A percentile compares a stretch with the other conserved stretches of the same genome.
phyloP scores from a whole-genome alignment of 495 filamentous ascomycete species.

The Podospora fimiseda region DNA sequence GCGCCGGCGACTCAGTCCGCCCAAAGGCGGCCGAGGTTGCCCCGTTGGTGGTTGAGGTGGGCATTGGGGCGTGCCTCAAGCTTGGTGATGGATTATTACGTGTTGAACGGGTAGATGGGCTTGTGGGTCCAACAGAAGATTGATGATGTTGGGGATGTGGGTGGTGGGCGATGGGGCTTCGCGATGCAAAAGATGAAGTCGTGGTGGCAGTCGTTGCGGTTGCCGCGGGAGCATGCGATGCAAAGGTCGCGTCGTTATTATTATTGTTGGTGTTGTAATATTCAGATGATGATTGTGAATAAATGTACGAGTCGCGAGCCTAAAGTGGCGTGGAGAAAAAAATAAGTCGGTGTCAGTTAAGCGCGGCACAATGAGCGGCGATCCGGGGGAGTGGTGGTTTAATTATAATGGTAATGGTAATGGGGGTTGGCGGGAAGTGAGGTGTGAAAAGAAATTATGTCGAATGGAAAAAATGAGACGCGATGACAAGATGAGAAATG shows the following conservation, averaged over 20 bases:
- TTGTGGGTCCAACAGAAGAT: slow-evolving; percentile 47
- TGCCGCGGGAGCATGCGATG: no score
- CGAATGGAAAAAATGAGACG: neutral
- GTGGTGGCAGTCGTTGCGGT: no score
- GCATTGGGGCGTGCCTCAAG: slow-evolving; percentile 37
- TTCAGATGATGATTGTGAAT: slow-evolving; percentile 36
- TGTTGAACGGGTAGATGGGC: slow-evolving; percentile 41
- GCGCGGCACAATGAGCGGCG: slow-evolving; percentile 3
- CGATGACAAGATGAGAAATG: neutral
- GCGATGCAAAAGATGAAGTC: slow-evolving; percentile 47
- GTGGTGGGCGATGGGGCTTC: slow-evolving; percentile 48
- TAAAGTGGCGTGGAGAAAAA: slow-evolving; percentile 28
- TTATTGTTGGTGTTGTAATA: slow-evolving; percentile 45
- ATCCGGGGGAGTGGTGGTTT: slow-evolving; percentile 1
- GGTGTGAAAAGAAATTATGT: neutral
- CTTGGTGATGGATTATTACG: slow-evolving; percentile 48
- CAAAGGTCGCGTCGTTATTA: slow-evolving; percentile 34
- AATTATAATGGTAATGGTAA: slow-evolving; percentile 1
- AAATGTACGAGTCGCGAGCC: slow-evolving; percentile 46
- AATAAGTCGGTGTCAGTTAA: slow-evolving; percentile 17
- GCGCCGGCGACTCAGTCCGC: slow-evolving; percentile 40
- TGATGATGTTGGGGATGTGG: slow-evolving; percentile 50
- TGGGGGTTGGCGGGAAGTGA: neutral
- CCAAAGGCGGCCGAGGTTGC: slow-evolving; percentile 34
- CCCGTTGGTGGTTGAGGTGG: slow-evolving; percentile 41